A percentile compares a stretch with the other conserved stretches of the same genome.
Conservation (phyloP, 1,284 basidiomycete species). For the Microbotryum lychnidis-dioicae region DNA sequence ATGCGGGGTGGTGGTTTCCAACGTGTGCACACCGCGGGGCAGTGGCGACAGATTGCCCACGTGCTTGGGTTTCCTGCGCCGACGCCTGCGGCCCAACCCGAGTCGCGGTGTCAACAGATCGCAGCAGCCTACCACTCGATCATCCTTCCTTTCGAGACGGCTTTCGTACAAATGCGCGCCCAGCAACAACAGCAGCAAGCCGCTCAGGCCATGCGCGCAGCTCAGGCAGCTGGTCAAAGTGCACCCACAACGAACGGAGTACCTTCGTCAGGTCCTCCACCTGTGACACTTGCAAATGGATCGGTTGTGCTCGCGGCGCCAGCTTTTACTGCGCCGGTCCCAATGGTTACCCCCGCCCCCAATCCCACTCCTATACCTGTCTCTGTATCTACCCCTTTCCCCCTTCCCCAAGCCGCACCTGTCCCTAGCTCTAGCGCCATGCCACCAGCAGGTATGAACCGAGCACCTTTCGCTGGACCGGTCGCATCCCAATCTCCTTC, state of each 20-base stretch:
- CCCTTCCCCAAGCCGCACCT: too few relatives aligned
- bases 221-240: too few relatives aligned
- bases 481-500: too few relatives aligned
- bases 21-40: neutral
- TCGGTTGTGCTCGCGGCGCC: neutral
- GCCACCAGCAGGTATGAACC: too few relatives aligned
- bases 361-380: too few relatives aligned
- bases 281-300: neutral
- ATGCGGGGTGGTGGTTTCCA: conserved; percentile 7
- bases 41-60: conserved; percentile 4
- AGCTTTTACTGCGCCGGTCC: neutral
- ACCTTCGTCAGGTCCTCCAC: too few relatives aligned
- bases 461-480: too few relatives aligned
- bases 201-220: neutral
- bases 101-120: neutral
- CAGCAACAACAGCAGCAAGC: conserved; percentile 6
- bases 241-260: too few relatives aligned
- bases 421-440: too few relatives aligned
- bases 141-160: conserved; percentile 23
- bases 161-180: conserved; percentile 10
- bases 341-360: too few relatives aligned
- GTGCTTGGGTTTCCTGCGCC: conserved; percentile 10
- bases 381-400: too few relatives aligned
- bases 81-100: conserved; percentile 2
- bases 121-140: conserved; percentile 18